Conservation (phyloP, 2,329 filamentous ascomycete species). For the Pseudovirgaria hyperparasitica region DNA sequence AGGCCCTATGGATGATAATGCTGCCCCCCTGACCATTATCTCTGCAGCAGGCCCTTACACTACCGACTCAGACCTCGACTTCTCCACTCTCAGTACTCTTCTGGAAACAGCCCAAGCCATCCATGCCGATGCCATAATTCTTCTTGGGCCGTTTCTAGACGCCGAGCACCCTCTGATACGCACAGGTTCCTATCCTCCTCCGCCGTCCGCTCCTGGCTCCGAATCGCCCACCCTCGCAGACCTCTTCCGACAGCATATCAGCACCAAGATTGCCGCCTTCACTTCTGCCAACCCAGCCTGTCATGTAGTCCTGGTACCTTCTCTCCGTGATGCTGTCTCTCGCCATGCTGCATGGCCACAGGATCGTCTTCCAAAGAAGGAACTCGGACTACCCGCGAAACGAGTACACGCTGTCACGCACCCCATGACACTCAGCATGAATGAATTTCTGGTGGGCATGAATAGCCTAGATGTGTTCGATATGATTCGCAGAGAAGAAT, state of each 20-base stretch:
- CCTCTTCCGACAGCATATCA: conserved; percentile 71
- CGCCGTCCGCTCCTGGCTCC: conserved; percentile 31
- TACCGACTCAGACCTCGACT: conserved; percentile 81
- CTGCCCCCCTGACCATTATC: conserved; percentile 51
- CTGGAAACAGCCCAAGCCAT: conserved; percentile 64
- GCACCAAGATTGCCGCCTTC: conserved; percentile 59
- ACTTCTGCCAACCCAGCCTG: conserved; percentile 59
- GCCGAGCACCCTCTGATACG: conserved; percentile 81
- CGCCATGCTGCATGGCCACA: conserved; percentile 83
- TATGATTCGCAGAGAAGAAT: conserved; percentile 67
- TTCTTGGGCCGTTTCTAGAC: conserved; percentile 83
- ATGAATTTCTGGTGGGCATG: conserved; percentile 73
- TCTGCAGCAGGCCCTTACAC: conserved; percentile 83
- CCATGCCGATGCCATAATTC: conserved; percentile 64
- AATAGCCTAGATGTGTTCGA: conserved; percentile 75
- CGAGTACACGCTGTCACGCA: conserved; percentile 71
- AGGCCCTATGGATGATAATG: conserved; percentile 40
- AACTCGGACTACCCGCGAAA: conserved; percentile 62
- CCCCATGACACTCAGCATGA: conserved; percentile 77
- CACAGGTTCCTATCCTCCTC: conserved; percentile 32
- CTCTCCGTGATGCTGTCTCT: conserved; percentile 66
- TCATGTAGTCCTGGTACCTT: conserved; percentile 72
- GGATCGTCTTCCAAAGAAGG: conserved; percentile 53
- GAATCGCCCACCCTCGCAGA: conserved; percentile 71
- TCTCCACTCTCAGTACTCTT: conserved; percentile 71